Evolutionary conservation across 2,329 filamentous ascomycete species (phyloP).

Genomic region (Teratosphaeriaceae sp.): DNA sequence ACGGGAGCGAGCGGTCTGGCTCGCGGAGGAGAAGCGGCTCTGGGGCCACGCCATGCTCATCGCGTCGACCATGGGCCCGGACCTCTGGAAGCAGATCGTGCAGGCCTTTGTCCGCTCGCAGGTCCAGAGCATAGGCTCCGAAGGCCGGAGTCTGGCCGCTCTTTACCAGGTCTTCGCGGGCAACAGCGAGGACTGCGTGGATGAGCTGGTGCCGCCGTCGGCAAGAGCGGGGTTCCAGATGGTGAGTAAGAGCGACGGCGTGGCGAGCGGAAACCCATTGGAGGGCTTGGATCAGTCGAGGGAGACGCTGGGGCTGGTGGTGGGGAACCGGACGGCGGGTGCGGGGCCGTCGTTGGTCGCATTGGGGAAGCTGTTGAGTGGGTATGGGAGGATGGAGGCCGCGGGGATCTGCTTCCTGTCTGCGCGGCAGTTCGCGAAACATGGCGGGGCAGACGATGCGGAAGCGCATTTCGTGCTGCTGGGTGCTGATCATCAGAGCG

Average conservation of each 20-base stretch:
- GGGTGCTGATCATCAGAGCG: slow-evolving; percentile 71
- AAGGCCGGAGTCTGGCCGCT: slow-evolving; percentile 81
- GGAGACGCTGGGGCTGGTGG: slow-evolving; percentile 76
- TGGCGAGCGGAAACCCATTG: slow-evolving; percentile 62
- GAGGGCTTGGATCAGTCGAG: slow-evolving; percentile 90
- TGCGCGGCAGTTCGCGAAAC: slow-evolving; percentile 61
- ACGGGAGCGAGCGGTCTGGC: slow-evolving; percentile 86
- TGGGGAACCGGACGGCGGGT: slow-evolving; percentile 79
- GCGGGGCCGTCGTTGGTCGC: slow-evolving; percentile 73
- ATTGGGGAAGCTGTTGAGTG: slow-evolving; percentile 72
- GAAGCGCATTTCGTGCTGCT: slow-evolving; percentile 74
- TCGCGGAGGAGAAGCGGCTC: slow-evolving; percentile 82
- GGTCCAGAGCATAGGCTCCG: slow-evolving; percentile 68
- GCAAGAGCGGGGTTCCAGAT: slow-evolving; percentile 89
- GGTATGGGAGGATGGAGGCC: slow-evolving; percentile 84
- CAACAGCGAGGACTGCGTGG: slow-evolving; percentile 88
- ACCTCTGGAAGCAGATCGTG: slow-evolving; percentile 82
- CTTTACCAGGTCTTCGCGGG: slow-evolving; percentile 92
- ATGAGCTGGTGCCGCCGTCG: slow-evolving; percentile 89
- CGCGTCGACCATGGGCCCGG: slow-evolving; percentile 66
- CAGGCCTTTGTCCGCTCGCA: slow-evolving; percentile 96
- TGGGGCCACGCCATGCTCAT: slow-evolving; percentile 97
- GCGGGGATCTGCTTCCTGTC: slow-evolving; percentile 94
- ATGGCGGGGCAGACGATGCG: slow-evolving; percentile 78
- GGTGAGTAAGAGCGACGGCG: slow-evolving; percentile 64